Evolutionary conservation across 2,329 filamentous ascomycete genomes (phyloP).

Genomic region (Colletotrichum caudatum): DNA sequence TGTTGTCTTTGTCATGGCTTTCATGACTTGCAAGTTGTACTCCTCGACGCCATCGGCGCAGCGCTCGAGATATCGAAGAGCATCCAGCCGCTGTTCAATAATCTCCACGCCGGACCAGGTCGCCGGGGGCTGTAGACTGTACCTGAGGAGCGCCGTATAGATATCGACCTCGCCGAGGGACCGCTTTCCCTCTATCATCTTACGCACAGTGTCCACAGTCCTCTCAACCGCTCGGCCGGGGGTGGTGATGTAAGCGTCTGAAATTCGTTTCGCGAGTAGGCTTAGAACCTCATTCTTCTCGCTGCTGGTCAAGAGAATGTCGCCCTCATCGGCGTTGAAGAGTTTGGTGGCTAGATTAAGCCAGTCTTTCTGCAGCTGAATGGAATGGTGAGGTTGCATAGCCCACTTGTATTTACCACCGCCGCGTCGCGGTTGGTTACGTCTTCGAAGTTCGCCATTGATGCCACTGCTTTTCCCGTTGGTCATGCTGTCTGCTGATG

Average conservation of each 20-base stretch:
- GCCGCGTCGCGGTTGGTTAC: not conserved
- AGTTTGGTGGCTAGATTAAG: not conserved
- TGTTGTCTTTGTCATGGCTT: not conserved
- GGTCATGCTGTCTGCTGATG: not conserved
- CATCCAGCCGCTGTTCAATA: not conserved
- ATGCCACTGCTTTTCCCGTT: accelerated
- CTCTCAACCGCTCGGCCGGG: not conserved
- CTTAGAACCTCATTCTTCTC: not conserved
- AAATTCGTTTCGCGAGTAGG: not conserved
- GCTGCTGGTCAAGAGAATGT: not conserved
- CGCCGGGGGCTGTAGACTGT: not conserved
- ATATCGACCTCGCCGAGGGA: not conserved
- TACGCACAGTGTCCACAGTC: not conserved
- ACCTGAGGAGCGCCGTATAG: not conserved
- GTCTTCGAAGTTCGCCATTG: not conserved
- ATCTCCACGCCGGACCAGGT: not conserved
- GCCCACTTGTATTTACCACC: not conserved
- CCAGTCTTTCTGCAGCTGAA: constrained; percentile 14
- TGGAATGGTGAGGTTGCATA: not conserved
- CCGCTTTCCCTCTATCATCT: not conserved
- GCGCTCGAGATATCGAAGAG: not conserved
- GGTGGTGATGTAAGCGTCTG: not conserved
- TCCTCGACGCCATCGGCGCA: not conserved
- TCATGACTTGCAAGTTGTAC: not conserved
- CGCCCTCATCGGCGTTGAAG: constrained; percentile 8